Evolutionary conservation across 2,329 filamentous ascomycete species (phyloP).

Genomic region (Didymella keratinophila): DNA sequence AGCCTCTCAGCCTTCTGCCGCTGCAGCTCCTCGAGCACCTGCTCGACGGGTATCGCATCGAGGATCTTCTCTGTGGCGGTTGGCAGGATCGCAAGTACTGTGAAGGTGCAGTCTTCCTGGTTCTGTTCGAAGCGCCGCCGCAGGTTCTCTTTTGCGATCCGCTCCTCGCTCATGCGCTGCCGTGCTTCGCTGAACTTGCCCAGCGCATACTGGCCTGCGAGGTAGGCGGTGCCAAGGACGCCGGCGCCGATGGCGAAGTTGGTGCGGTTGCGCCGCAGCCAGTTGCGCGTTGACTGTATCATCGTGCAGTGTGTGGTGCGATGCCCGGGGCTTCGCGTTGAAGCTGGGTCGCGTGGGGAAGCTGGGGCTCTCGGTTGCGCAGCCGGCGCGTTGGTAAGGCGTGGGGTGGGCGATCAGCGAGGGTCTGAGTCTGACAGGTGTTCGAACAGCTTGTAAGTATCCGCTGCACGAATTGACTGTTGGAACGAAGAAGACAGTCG

Average conservation of each 20-base stretch:
- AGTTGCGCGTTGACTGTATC: slow-evolving; percentile 80
- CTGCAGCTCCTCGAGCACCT: slow-evolving; percentile 91
- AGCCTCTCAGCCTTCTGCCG: slow-evolving; percentile 83
- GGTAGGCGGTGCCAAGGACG: slow-evolving; percentile 86
- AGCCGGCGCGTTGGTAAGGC: not conserved
- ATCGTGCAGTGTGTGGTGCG: slow-evolving; percentile 49
- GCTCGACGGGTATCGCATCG: slow-evolving; percentile 86
- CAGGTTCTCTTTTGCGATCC: slow-evolving; percentile 95
- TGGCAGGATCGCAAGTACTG: slow-evolving; percentile 91
- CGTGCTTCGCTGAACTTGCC: slow-evolving; percentile 90
- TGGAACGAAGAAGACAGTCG: not conserved
- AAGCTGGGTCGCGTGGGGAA: slow-evolving; percentile 17
- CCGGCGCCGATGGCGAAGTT: slow-evolving; percentile 88
- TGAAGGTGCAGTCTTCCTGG: slow-evolving; percentile 98
- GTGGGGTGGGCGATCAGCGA: not conserved
- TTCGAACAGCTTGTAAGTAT: too few species aligned
- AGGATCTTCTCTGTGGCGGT: slow-evolving; percentile 91
- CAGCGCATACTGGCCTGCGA: slow-evolving; percentile 91
- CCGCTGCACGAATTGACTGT: not conserved
- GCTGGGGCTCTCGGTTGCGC: not conserved
- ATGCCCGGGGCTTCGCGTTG: slow-evolving; percentile 8
- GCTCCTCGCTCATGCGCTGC: slow-evolving; percentile 95
- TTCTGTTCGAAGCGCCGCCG: slow-evolving; percentile 98
- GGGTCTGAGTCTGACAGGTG: too few species aligned
- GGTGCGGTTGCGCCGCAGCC: slow-evolving; percentile 91